A percentile compares a stretch with the other conserved stretches of the same genome.
Evolutionary conservation across 805 yeast species (phyloP).

Genomic region (Candida tallmaniae): DNA sequence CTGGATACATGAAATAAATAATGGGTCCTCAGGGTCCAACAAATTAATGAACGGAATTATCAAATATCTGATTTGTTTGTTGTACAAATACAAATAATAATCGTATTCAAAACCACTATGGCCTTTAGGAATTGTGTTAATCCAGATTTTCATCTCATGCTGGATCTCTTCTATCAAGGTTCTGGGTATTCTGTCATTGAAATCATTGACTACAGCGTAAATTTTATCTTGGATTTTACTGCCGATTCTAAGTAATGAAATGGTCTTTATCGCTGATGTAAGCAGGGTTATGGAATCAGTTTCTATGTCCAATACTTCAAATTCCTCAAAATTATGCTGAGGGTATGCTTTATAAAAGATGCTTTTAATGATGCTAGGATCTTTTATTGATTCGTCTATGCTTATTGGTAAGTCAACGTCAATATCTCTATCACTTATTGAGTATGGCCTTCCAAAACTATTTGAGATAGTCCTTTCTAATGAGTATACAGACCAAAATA

Average conservation of each 20-base stretch:
- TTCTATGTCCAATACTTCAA: background rate
- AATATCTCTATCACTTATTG: slow-evolving; percentile 7
- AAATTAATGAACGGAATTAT: slow-evolving; percentile 5
- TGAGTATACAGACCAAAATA: slow-evolving; percentile 7
- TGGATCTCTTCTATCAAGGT: slow-evolving; percentile 1
- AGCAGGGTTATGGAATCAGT: slow-evolving; percentile 1
- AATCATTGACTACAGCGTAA: slow-evolving; percentile 4
- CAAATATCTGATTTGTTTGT: slow-evolving; percentile 5
- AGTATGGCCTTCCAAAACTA: slow-evolving; percentile 8
- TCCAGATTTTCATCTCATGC: slow-evolving; percentile 7
- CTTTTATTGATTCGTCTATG: slow-evolving; percentile 6
- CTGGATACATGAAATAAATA: slow-evolving; percentile 6
- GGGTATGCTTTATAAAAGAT: slow-evolving; percentile 6
- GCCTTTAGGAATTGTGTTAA: slow-evolving; percentile 3
- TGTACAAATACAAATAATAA: slow-evolving; percentile 7
- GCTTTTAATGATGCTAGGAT: slow-evolving; percentile 2
- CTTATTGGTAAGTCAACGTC: slow-evolving; percentile 7
- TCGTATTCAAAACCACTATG: slow-evolving; percentile 4
- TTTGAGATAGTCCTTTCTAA: slow-evolving; percentile 4
- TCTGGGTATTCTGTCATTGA: slow-evolving; percentile 5
- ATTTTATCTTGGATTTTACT: slow-evolving; percentile 6
- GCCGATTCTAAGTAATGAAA: slow-evolving; percentile 5
- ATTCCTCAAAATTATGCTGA: slow-evolving; percentile 3
- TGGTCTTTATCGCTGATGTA: slow-evolving; percentile 3
- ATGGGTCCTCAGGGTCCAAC: slow-evolving; percentile 5